Conservation (phyloP, 2,329 filamentous ascomycete species). For the Aspergillus arachidicola region DNA sequence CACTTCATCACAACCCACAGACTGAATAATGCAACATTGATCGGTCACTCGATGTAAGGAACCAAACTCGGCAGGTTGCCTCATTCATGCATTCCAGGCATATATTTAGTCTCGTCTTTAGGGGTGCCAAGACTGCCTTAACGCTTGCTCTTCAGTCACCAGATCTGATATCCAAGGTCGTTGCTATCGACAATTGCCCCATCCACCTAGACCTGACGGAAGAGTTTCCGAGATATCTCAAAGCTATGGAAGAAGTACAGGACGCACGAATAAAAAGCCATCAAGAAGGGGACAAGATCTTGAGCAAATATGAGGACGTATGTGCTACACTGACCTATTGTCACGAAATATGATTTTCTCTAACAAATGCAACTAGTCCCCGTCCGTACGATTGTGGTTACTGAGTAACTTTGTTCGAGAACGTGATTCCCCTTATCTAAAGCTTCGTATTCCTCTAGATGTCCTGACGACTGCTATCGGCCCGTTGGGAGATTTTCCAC, state of each 20-base stretch:
- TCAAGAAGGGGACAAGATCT: slow-evolving; percentile 7
- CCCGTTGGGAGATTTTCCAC: slow-evolving; percentile 6
- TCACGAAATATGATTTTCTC: background rate
- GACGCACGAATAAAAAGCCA: slow-evolving; percentile 1
- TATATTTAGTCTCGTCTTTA: background rate
- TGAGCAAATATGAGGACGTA: slow-evolving; percentile 7
- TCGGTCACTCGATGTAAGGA: slow-evolving; percentile 13
- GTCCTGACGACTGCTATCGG: slow-evolving; percentile 2
- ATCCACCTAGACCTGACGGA: slow-evolving; percentile 18
- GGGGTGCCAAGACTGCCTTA: slow-evolving; percentile 24
- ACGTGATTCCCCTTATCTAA: background rate
- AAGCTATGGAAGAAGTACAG: slow-evolving; percentile 4
- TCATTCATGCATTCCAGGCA: background rate
- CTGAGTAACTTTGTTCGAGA: slow-evolving; percentile 12
- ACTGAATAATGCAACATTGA: slow-evolving; percentile 12
- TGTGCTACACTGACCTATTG: background rate
- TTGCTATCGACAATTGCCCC: slow-evolving; percentile 28
- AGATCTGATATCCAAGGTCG: slow-evolving; percentile 19
- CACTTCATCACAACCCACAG: slow-evolving; percentile 21
- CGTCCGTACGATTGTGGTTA: slow-evolving; percentile 7
- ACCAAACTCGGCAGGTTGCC: background rate
- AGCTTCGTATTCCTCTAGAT: slow-evolving; percentile 4
- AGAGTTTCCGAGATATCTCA: slow-evolving; percentile 58
- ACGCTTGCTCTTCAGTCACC: slow-evolving; percentile 24
- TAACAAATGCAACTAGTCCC: background rate